Evolutionary conservation across 495 filamentous ascomycete genomes (phyloP), one percentile per base, ranked within the genome.

Genomic region (Penicillium soppii): DNA sequence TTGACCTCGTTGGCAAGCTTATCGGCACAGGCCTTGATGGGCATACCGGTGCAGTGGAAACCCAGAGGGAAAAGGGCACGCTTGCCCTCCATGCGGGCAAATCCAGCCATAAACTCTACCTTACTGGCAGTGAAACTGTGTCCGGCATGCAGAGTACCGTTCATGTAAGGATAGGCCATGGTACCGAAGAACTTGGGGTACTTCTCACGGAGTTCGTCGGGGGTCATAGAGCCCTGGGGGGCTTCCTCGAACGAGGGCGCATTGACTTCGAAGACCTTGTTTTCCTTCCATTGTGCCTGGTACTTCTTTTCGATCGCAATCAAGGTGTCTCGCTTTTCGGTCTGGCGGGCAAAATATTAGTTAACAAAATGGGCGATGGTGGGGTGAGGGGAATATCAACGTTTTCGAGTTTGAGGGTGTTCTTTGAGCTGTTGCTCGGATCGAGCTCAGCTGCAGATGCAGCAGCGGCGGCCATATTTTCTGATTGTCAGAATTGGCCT

Each of bases 151-250:
- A 96, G 79, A 54, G 86, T 92, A 47, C 92, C 92, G 71, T 97
- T 97, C 87, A 95, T 96, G 69, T 97, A 95, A 25, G 90, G 92
- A 59, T 92, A 98, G 38, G 92, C 92, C 77, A 97, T 92, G 32
- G 87, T 91, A 49, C 86, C 92, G 59, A 95, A 92, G 75, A 88
- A 95, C 75, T 97, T 97, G 59, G 92, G 92, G 66, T 86, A 72
- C 67, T 86, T 86, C 57, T 85, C 77, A 62, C 89, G 89, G 54
- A 96, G 77, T 54, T 90, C 86, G 17, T 78, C 81, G 37, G 88
- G 69, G 32, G 85, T 73, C 55, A 89, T 85, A 45, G 85, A 77
- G 45, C 84, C 79, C 30, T 83, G 78, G 37, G 91, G 89, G 30
- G 88, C 78, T 57, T 95, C 91, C 27, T 77, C 75, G 21, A 79